Base-by-base conservation (phyloP, 371 early-diverging fungal genomes). In the Coemansia sp. region DNA sequence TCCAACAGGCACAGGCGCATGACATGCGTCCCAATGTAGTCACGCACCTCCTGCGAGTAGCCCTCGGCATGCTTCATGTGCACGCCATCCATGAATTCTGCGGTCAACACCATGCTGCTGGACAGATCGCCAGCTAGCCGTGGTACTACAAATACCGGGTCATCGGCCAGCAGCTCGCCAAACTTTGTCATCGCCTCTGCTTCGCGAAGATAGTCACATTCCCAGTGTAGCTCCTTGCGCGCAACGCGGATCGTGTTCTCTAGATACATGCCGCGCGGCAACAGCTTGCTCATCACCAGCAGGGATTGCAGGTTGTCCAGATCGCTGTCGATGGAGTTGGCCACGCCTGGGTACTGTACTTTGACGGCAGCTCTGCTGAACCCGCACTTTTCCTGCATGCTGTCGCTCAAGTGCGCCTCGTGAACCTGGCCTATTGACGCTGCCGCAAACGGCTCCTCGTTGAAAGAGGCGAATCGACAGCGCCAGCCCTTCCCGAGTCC, bases 401-500 rank as follows among this genome's bases (percentile, higher is more conserved):
- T 32, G 4, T 49, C 18, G 16, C 37, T 33, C 16, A 78, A 38
- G 24, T 39, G 49, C 3, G 77, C 77, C 33, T 70, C 65, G 66
- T 97, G 98, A 0, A 97, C 98, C 80, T 97, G 97, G 4, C 98
- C 98, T 51, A 97, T 97, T 5, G 95, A 96, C 1, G 98, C 98
- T 14, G 97, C 97, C 0, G 97, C 97, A 62, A 94, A 86, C 11
- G 97, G 97, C 4, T 81, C 74, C 16, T 85, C 82, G 50, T 86
- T 86, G 72, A 97, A 95, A 5, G 74, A 60, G 10, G 60, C 57
- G 64, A 94, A 94, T 6, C 83, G 71, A 2, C 81, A 58, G 51
- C 81, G 78, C 97, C 97, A 98, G 37, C 89, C 83, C 1, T 71
- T 42, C 0, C 96, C 96, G 37, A 94, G 78, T 55, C 93, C 90